Evolutionary conservation across 2,329 filamentous ascomycete species (phyloP).

Genomic region (Colletotrichum simmondsii): DNA sequence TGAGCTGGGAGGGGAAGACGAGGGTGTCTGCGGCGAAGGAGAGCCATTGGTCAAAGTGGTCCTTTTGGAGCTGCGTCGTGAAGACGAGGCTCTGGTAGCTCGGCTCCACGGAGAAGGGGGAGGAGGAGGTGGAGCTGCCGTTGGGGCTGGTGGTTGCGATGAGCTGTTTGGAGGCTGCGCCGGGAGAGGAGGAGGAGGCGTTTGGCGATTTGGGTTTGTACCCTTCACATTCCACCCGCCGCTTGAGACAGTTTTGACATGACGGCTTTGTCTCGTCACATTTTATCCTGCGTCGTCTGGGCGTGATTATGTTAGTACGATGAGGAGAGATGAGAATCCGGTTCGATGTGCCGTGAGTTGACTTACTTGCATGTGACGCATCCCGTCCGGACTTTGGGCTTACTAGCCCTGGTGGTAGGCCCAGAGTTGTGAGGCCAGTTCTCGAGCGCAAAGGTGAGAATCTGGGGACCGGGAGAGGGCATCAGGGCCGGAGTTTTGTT

Average conservation of each 20-base stretch:
- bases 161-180: background rate
- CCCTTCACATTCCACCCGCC: conserved; percentile 17
- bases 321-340: too few relatives aligned
- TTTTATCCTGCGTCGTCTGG: conserved; percentile 22
- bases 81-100: conserved; percentile 27
- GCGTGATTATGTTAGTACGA: background rate
- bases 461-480: background rate
- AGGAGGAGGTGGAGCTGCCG: background rate
- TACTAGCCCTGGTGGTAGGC: conserved; percentile 30
- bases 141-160: background rate
- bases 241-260: conserved; percentile 26
- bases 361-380: conserved; percentile 34
- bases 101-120: conserved; percentile 19
- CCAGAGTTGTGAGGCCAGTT: conserved; percentile 25
- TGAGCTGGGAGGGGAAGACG: conserved; percentile 24
- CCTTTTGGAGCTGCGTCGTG: conserved; percentile 20
- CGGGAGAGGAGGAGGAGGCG: background rate
- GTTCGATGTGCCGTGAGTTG: background rate
- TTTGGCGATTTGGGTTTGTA: conserved; percentile 14
- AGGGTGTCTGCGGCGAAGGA: conserved; percentile 11
- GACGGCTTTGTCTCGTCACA: conserved; percentile 28
- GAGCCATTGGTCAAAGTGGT: conserved; percentile 28
- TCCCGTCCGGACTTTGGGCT: conserved; percentile 35
- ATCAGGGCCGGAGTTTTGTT: background rate
- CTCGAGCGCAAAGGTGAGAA: conserved; percentile 26